Conservation (phyloP, 2,329 filamentous ascomycete genomes). For the Fusarium abutilonis region DNA sequence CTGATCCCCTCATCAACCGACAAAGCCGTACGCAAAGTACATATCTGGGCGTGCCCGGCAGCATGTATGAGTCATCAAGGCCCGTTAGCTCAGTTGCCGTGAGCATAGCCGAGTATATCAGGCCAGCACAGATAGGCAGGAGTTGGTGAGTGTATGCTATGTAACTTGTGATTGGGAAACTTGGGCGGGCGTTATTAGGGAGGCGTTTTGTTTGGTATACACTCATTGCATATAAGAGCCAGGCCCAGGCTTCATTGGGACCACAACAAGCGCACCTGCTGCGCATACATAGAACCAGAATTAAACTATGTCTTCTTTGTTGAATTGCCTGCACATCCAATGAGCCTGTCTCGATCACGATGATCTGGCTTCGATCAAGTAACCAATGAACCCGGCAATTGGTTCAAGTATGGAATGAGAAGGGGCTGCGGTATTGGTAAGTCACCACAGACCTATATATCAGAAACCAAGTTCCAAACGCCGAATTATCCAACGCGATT, state of each 20-base stretch:
- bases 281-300: slow-evolving; percentile 6
- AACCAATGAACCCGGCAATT: neutral
- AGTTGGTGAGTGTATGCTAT: slow-evolving; percentile 16
- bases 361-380: neutral
- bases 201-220: slow-evolving; percentile 20
- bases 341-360: neutral
- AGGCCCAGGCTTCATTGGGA: neutral
- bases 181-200: neutral
- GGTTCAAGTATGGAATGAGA: neutral
- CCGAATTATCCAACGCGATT: slow-evolving; percentile 26
- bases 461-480: slow-evolving; percentile 21
- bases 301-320: slow-evolving; percentile 12
- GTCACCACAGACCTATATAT: slow-evolving; percentile 19
- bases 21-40: slow-evolving; percentile 20
- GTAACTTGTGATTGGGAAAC: slow-evolving; percentile 5
- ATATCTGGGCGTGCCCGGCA: slow-evolving; percentile 25
- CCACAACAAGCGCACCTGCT: neutral
- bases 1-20: slow-evolving; percentile 16
- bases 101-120: slow-evolving; percentile 36
- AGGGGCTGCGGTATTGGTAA: slow-evolving; percentile 17
- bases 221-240: neutral
- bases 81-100: slow-evolving; percentile 26
- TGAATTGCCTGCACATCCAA: neutral
- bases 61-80: slow-evolving; percentile 16
- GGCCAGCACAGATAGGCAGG: slow-evolving; percentile 20